Base-by-base conservation (phyloP, 805 yeast genomes). In the Ogataea haglerorum region DNA sequence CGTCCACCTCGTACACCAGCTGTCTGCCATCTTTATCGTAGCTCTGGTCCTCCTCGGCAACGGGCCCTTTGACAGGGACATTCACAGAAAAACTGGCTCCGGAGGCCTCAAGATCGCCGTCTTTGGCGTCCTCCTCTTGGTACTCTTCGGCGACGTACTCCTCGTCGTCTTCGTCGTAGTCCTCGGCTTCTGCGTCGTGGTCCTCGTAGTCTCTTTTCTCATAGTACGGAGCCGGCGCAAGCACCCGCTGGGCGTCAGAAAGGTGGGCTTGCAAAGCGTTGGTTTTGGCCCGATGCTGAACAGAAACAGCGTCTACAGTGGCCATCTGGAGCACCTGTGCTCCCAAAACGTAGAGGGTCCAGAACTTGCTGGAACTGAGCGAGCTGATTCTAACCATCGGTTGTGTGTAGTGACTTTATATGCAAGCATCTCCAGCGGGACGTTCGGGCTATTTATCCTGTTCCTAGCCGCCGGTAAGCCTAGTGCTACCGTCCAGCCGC, bases 11-110 rank as follows among this genome's bases (percentile, higher is more conserved):
- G 27, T 56, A 51, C 18, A 49, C 45, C 10, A 52, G 30, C 18
- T 45, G 48, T 28, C 48, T 46, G 3, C 53, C 54, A 6, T 46
- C 49, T 22, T 44, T 31, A 21, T 53, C 57, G 39, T 43, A 53
- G 22, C 49, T 40, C 21, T 54, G 56, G 8, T 52, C 46, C 18
- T 38, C 33, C 22, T 47, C 49, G 3, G 48, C 35, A 28, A 54
- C 52, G 7, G 60, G 56, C 1, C 55, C 55, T 29, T 48, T 54
- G 12, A 56, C 59, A 3, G 61, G 60, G 12, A 54, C 50, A 25
- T 56, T 52, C 19, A 51, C 19, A 5, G 35, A 15, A 14, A 29
- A 25, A 9, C 34, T 37, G 3, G 46, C 33, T 2, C 36, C 38
- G 5, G 39, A 29, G 7, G 40, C 40, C 34, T 30, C 35, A 10